phyloP scores from a whole-genome alignment of 2,329 filamentous ascomycete species.

The Rhinocladiella similis region DNA sequence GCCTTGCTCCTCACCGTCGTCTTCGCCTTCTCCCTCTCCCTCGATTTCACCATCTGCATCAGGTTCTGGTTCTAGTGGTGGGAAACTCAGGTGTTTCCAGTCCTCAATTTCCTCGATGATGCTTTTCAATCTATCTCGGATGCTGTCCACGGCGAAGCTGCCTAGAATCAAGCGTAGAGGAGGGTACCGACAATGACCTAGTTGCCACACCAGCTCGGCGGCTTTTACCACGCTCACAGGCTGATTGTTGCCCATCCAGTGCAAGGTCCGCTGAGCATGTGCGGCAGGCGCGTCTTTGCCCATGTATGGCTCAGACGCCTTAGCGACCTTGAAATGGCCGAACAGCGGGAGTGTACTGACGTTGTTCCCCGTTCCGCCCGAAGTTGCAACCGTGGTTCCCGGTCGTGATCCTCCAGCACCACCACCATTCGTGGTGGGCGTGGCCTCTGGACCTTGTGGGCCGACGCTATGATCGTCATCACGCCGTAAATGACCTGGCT shows the following conservation, averaged over 20 bases:
- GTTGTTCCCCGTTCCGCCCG: neutral
- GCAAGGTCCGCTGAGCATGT: constrained; percentile 86
- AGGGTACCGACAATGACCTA: constrained; percentile 92
- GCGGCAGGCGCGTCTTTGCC: constrained; percentile 76
- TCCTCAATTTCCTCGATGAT: constrained; percentile 95
- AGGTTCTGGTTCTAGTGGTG: constrained; percentile 36
- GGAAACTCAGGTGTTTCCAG: constrained; percentile 83
- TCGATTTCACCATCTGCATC: constrained; percentile 23
- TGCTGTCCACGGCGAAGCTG: constrained; percentile 93
- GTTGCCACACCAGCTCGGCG: constrained; percentile 89
- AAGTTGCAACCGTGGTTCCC: too few species aligned
- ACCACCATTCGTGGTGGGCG: neutral
- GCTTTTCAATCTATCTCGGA: constrained; percentile 81
- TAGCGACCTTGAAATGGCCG: constrained; percentile 90
- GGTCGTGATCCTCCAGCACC: too few species aligned
- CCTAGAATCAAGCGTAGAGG: constrained; percentile 84
- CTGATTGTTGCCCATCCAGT: constrained; percentile 91
- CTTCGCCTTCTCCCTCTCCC: constrained; percentile 17
- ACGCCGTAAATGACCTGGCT: constrained; percentile 82
- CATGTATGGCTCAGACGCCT: constrained; percentile 77
- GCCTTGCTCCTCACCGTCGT: constrained; percentile 14
- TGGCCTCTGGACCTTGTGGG: too few species aligned
- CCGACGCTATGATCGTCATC: constrained; percentile 61
- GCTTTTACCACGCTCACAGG: constrained; percentile 91
- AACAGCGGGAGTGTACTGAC: constrained; percentile 66